Conservation (phyloP, 2,329 filamentous ascomycete species). For the Epichloe sp. region DNA sequence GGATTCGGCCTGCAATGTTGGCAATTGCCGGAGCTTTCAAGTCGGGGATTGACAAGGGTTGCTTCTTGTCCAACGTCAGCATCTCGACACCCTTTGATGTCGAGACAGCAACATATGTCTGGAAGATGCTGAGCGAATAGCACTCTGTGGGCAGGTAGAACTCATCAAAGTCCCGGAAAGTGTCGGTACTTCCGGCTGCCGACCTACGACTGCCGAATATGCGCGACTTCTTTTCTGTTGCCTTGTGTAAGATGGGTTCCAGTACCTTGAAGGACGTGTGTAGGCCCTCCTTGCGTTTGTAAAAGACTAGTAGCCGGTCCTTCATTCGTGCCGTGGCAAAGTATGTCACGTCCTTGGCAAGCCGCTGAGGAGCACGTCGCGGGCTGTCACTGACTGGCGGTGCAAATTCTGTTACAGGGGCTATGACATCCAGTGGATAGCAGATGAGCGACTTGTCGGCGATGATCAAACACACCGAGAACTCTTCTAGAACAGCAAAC, state of each 20-base stretch:
- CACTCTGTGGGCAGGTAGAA: conserved; percentile 97
- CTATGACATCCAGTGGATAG: conserved; percentile 81
- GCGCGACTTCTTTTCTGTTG: conserved; percentile 68
- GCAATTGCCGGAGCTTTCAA: conserved; percentile 64
- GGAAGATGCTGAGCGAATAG: conserved; percentile 90
- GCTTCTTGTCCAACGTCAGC: conserved; percentile 92
- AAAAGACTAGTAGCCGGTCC: conserved; percentile 85
- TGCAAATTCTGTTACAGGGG: conserved; percentile 47
- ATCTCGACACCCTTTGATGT: conserved; percentile 91
- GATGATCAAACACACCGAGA: conserved; percentile 82
- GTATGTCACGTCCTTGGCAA: conserved; percentile 89
- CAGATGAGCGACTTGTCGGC: conserved; percentile 84
- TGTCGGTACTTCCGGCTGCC: conserved; percentile 67
- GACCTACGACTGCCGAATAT: conserved; percentile 45
- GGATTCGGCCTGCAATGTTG: conserved; percentile 74
- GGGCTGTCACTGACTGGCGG: conserved; percentile 56
- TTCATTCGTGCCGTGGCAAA: conserved; percentile 97
- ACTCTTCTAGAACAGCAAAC: conserved; percentile 88
- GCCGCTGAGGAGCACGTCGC: conserved; percentile 77
- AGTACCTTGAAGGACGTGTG: conserved; percentile 94
- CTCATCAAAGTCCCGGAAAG: conserved; percentile 96
- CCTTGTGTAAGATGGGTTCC: conserved; percentile 89
- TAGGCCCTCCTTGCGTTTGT: conserved; percentile 88
- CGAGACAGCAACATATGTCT: conserved; percentile 81
- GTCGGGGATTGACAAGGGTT: conserved; percentile 86